Evolutionary conservation across 495 filamentous ascomycete species (phyloP), one percentile per base, ranked within the genome.

Genomic region (Aspergillus funiculosus): DNA sequence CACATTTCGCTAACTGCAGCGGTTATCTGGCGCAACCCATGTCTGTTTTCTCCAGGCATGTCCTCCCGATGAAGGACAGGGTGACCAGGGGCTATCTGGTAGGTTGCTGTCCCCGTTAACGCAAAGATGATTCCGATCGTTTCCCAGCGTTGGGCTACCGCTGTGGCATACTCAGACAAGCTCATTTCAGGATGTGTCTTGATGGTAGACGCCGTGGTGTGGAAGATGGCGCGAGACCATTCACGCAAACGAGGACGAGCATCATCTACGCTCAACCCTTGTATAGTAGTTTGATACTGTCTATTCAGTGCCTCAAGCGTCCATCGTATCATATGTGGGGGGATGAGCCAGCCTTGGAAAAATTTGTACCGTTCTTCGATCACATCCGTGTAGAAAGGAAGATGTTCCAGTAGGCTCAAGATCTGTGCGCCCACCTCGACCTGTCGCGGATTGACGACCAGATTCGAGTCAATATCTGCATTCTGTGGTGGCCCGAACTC

Each of bases 1-100:
- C 63, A 66, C 9, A 57, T 52, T 17, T 65, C 62, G 3, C 49
- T 50, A 4, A 52, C 58, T 15, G 53, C 48, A 13, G 40, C 32
- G 5, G 53, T 43, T 0, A 52, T 53, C 39, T 18, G 48, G 39
- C 15, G 39, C 13, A 46, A 14, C 10, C 46, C 46, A 9, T 49
- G 27, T 10, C 22, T 42, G 29, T 25, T 29, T 4, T 31, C 36
- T n/a, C 58, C 57, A 9, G 50, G 21, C 3, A 25, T 39, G 2
- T 39, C 51, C 4, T 40, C 24, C 17, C 39, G 27, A 8, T 27
- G 43, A 13, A 52, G 46, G 3, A 53, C 34, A 0, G 45, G 14
- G 14, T 53, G 39, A 11, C 43, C 41, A 1, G 39, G 34, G 1
- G 48, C 39, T 6, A 59, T 31, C 14, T 36, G 52, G 24, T 54